Evolutionary conservation across 75 land plant species (phyloP).

Genomic region (Chamaecyparis obtusa): DNA sequence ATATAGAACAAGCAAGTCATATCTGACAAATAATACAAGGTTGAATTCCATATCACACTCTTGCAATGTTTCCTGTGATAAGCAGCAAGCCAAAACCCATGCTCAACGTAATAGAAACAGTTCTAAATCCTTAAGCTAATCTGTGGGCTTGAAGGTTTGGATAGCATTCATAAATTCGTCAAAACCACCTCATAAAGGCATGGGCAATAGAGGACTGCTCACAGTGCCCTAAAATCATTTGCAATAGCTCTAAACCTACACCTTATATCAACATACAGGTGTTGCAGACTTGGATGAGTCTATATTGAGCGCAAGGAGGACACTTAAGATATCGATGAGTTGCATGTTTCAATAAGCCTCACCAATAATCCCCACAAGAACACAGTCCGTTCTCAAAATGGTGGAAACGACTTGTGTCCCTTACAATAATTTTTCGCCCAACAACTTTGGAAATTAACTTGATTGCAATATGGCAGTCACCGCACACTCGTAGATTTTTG

Average conservation of each 20-base stretch:
- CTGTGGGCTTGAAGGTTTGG: too few species aligned
- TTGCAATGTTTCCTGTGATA: too few species aligned
- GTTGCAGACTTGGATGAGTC: neutral
- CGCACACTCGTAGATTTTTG: conserved; percentile 35
- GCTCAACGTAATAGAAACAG: too few species aligned
- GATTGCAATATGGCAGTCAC: conserved; percentile 31
- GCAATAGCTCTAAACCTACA: neutral
- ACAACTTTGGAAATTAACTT: conserved; percentile 32
- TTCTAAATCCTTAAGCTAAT: too few species aligned
- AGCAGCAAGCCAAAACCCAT: too few species aligned
- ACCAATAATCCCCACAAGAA: conserved; percentile 41
- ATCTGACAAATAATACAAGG: too few species aligned
- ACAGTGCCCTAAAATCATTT: neutral
- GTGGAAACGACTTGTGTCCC: conserved; percentile 40
- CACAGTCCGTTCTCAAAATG: conserved; percentile 36
- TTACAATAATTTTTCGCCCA: conserved; percentile 26
- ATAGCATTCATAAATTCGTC: neutral
- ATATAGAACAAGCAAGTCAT: too few species aligned
- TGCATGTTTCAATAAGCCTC: neutral
- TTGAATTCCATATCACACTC: too few species aligned
- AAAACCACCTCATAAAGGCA: neutral
- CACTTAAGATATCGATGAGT: neutral
- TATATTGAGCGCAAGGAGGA: neutral
- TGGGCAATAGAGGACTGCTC: neutral
- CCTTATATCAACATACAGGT: neutral